Base-by-base conservation (phyloP, 768 basidiomycete species). In the Butyriboletus loyo region DNA sequence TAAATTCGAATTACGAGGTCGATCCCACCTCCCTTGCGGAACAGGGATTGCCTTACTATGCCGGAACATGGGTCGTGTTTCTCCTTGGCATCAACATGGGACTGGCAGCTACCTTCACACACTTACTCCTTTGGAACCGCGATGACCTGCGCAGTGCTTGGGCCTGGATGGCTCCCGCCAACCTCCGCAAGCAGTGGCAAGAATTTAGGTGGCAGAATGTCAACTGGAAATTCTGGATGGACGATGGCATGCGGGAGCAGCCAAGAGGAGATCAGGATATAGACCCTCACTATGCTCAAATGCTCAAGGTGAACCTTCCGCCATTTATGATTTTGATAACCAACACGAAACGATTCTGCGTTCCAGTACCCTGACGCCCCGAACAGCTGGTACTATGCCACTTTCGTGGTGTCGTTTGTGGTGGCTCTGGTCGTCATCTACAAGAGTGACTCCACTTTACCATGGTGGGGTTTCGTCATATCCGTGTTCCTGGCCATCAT, bases 391-490 rank as follows among this genome's bases (percentile, higher is more conserved):
- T 74, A 73, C 53, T 58, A 45, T 24, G 31, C 44, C 3, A 59
- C 58, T 0, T 58, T 73, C 11, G 37, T 64, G 1, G 13, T 54
- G 9, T 66, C 66, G 15, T 76, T 82, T 52, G 69, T 73, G 2
- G 78, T 82, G 66, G 81, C 80, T 0, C 74, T 84, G 70, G 75
- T 76, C 5, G 77, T 78, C 7, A 71, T 77, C 53, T 84, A 84
- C 64, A 76, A 77, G 37, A 78, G 75, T 17, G 55, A 76, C 46
- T 79, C 82, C 9, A 78, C 75, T 6, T 64, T 85, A 31, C 82
- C 83, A 7, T 83, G 83, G 83, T 83, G 80, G 79, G 79, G 74
- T 5, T 66, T 82, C 49, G 68, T 80, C 51, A 75, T 84, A 21
- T 73, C 75, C n/a, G 61, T 86, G 27, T 64, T 83, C 32, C 67